These are phyloP conservation scores for Moelleriella libera DNA, from an alignment of 2,329 filamentous ascomycete species.

Conservation along the genomic window DNA sequence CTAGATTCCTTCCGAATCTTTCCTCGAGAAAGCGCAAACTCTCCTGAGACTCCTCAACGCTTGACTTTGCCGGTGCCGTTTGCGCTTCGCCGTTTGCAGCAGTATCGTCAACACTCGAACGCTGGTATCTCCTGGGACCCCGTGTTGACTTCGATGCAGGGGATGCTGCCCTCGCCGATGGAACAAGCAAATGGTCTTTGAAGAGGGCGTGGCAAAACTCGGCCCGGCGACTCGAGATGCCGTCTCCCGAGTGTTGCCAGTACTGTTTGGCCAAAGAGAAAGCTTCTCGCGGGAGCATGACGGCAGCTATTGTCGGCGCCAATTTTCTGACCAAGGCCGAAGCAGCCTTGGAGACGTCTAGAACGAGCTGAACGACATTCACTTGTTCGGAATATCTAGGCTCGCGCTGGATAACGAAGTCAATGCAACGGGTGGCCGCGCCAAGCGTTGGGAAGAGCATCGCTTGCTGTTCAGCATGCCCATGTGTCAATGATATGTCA, in stretches of 20 bases:
- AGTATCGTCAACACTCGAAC: slow-evolving; percentile 19
- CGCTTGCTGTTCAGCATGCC: slow-evolving; percentile 47
- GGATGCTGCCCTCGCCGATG: slow-evolving; percentile 10
- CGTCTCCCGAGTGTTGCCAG: slow-evolving; percentile 94
- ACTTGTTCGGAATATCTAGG: slow-evolving; percentile 33
- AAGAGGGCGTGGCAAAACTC: slow-evolving; percentile 77
- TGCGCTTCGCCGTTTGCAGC: slow-evolving; percentile 4
- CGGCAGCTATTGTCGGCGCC: slow-evolving; percentile 48
- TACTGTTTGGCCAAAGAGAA: slow-evolving; percentile 77
- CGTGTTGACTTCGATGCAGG: slow-evolving; percentile 33
- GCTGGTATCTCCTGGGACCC: slow-evolving; percentile 71
- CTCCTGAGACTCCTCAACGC: slow-evolving; percentile 39
- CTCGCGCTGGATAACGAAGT: slow-evolving; percentile 53
- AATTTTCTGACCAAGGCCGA: slow-evolving; percentile 39
- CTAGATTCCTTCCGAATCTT: slow-evolving; percentile 82
- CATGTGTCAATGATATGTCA: slow-evolving; percentile 52
- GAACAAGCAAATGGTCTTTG: slow-evolving; percentile 46
- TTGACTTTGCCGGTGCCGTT: not conserved
- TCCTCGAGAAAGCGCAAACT: slow-evolving; percentile 79
- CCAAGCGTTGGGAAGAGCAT: slow-evolving; percentile 69
- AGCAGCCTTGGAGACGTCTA: slow-evolving; percentile 38
- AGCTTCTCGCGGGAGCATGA: slow-evolving; percentile 54
- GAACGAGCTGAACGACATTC: slow-evolving; percentile 45
- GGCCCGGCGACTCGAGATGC: slow-evolving; percentile 77
- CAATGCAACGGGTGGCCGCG: slow-evolving; percentile 57